Evolutionary conservation across 116 monocot species (phyloP).

Genomic region (Cymodocea nodosa): DNA sequence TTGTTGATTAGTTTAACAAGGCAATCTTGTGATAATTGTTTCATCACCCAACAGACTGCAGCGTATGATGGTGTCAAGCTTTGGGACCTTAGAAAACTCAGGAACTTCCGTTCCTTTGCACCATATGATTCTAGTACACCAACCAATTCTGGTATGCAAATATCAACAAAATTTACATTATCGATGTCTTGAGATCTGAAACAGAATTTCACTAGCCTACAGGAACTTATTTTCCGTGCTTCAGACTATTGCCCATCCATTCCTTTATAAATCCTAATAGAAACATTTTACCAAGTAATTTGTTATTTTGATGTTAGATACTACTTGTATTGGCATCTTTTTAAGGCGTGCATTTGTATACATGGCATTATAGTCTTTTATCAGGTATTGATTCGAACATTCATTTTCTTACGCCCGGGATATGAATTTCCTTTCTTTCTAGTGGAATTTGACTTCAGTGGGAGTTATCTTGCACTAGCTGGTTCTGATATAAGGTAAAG

Average conservation of each 20-base stretch:
- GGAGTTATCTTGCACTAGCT: conserved; percentile 76
- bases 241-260: too few species aligned
- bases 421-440: conserved; percentile 15
- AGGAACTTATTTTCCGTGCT: too few species aligned
- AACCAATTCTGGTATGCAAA: conserved; percentile 64
- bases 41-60: conserved; percentile 50
- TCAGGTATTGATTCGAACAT: too few species aligned
- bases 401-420: too few species aligned
- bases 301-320: too few species aligned
- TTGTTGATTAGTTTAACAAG: not conserved
- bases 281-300: too few species aligned
- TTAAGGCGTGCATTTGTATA: too few species aligned
- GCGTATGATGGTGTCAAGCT: conserved; percentile 92
- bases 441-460: conserved; percentile 95
- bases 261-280: too few species aligned
- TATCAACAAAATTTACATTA: not conserved
- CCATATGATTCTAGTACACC: conserved; percentile 76
- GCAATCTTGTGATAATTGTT: conserved; percentile 1
- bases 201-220: too few species aligned
- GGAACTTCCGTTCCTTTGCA: conserved; percentile 77
- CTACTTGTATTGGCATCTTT: too few species aligned
- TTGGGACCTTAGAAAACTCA: conserved; percentile 94
- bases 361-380: too few species aligned
- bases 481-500: conserved; percentile 77
- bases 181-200: too few species aligned